phyloP scores from a whole-genome alignment of 192 early-diverging fungal genomes.

The Spizellomyces sp. region DNA sequence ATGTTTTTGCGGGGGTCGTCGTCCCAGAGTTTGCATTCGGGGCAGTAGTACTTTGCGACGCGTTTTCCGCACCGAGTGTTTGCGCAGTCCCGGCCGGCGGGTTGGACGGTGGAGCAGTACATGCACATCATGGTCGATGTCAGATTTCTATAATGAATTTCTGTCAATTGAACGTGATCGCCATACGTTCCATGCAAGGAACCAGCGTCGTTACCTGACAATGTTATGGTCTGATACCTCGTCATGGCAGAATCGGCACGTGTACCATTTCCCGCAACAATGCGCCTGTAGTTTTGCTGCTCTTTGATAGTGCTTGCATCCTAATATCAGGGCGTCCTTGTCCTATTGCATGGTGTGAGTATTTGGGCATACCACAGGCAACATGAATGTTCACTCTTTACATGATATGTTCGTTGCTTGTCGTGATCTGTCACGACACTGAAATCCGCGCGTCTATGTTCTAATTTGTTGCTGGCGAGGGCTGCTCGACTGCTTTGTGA shows the following conservation, averaged over 20 bases:
- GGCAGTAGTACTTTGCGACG: slow-evolving; percentile 84
- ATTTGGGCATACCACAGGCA: no score
- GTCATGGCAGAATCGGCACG: slow-evolving; percentile 82
- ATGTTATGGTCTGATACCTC: slow-evolving; percentile 66
- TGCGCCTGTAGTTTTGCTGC: slow-evolving; percentile 72
- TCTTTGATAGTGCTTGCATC: slow-evolving; percentile 81
- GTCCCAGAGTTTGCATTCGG: slow-evolving; percentile 90
- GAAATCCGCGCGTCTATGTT: slow-evolving; percentile 39
- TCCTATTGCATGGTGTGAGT: background rate
- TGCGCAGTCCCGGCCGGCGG: slow-evolving; percentile 72
- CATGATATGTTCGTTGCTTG: slow-evolving; percentile 48
- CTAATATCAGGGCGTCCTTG: slow-evolving; percentile 47
- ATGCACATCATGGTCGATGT: slow-evolving; percentile 91
- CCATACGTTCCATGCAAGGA: background rate
- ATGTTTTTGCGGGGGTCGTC: slow-evolving; percentile 79
- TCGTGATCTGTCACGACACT: slow-evolving; percentile 50
- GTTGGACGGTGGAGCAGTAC: slow-evolving; percentile 82
- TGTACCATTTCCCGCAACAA: slow-evolving; percentile 73
- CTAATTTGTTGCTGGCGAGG: slow-evolving; percentile 37
- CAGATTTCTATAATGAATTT: slow-evolving; percentile 47
- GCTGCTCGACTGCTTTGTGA: slow-evolving; percentile 24
- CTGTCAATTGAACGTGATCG: background rate
- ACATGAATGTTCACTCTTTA: no score
- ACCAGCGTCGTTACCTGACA: slow-evolving; percentile 54
- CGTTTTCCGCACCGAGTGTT: slow-evolving; percentile 58